Evolutionary conservation across 345 rosid genomes (phyloP).

Genomic region (Populus tremula): DNA sequence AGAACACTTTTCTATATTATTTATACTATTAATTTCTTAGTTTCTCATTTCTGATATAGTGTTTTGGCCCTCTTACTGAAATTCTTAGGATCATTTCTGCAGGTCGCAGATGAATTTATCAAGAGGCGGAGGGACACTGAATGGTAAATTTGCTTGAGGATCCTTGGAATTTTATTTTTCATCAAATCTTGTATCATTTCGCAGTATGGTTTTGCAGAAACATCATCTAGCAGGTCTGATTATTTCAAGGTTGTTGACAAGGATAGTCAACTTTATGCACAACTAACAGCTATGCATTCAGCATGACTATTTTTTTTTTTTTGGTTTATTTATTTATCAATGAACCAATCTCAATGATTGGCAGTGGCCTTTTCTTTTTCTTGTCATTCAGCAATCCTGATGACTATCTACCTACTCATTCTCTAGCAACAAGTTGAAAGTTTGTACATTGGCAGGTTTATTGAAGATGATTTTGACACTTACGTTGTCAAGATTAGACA

Average conservation of each 20-base stretch:
- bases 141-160: conserved; percentile 39
- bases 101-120: conserved; percentile 70
- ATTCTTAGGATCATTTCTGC: conserved; percentile 9
- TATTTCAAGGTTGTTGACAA: no score
- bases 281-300: not conserved
- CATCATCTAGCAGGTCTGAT: not conserved
- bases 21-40: not conserved
- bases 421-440: not conserved
- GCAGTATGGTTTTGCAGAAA: not conserved
- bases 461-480: conserved; percentile 57
- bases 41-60: not conserved
- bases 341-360: not conserved
- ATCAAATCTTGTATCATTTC: not conserved
- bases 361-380: not conserved
- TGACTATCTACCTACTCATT: not conserved
- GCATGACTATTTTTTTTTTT: not conserved
- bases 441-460: conserved; percentile 42
- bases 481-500: conserved; percentile 54
- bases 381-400: not conserved
- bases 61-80: conserved; percentile 1
- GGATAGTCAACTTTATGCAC: not conserved
- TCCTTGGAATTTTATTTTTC: not conserved
- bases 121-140: conserved; percentile 62
- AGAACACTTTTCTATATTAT: not conserved
- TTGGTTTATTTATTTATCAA: not conserved